Evolutionary conservation across 2,329 filamentous ascomycete genomes (phyloP).

Genomic region (Fusarium hostae): DNA sequence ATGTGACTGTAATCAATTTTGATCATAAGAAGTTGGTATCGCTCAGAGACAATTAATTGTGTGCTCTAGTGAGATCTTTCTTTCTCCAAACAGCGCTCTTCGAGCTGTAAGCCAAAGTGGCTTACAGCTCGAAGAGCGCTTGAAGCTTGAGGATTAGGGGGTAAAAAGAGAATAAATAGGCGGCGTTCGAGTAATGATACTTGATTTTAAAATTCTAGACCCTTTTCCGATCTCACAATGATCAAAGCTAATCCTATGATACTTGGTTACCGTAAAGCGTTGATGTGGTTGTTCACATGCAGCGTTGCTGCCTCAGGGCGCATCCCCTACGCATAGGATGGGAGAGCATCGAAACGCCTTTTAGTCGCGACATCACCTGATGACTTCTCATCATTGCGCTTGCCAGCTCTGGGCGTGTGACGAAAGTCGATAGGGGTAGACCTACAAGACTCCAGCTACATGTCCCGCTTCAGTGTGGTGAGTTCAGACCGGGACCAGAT

Average conservation of each 20-base stretch:
- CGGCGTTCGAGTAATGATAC: background rate
- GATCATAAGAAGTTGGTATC: conserved; percentile 54
- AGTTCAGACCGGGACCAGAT: background rate
- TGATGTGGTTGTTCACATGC: background rate
- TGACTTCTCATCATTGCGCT: background rate
- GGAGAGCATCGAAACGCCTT: background rate
- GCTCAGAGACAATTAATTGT: conserved; percentile 46
- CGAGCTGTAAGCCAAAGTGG: conserved; percentile 48
- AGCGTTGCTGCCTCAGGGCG: conserved; percentile 3
- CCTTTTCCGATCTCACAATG: background rate
- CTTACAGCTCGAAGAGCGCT: too few relatives aligned
- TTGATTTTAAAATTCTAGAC: background rate
- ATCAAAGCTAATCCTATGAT: background rate
- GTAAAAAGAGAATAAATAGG: background rate
- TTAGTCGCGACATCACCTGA: conserved; percentile 6
- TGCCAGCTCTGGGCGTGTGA: background rate
- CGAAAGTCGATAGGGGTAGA: background rate
- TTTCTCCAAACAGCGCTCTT: conserved; percentile 51
- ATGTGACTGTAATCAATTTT: conserved; percentile 51
- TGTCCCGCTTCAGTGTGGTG: background rate
- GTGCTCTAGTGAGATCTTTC: conserved; percentile 47
- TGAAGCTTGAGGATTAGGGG: background rate
- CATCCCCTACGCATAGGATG: conserved; percentile 3
- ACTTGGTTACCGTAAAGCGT: background rate
- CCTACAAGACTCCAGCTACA: background rate